A percentile compares a stretch with the other conserved stretches of the same genome.
These are phyloP conservation scores for Russula foetens DNA, from an alignment of 768 basidiomycete species.

Conservation along the genomic window DNA sequence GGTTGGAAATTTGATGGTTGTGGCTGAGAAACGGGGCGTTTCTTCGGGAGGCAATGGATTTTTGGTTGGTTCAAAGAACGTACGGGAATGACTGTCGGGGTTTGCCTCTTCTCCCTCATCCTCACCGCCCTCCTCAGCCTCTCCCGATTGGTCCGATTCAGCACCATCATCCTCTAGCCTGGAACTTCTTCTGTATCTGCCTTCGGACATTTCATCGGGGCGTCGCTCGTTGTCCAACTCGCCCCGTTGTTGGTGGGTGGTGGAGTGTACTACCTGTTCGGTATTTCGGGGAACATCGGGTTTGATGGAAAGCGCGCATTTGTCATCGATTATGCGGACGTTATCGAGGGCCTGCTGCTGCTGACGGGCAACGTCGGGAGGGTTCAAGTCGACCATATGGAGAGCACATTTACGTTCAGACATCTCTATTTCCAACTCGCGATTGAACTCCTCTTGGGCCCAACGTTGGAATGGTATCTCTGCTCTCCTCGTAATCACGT, in stretches of 20 bases:
- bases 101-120: not conserved
- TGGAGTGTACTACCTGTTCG: not conserved
- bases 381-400: slow-evolving; percentile 7
- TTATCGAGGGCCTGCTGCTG: slow-evolving; percentile 19
- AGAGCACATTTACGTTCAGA: slow-evolving; percentile 17
- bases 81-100: slow-evolving; percentile 1
- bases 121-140: not conserved
- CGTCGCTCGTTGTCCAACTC: slow-evolving; percentile 1
- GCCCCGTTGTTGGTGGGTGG: not conserved
- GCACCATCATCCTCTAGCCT: not conserved
- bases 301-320: not conserved
- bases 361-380: slow-evolving; percentile 17
- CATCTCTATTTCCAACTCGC: slow-evolving; percentile 6
- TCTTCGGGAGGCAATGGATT: slow-evolving; percentile 5
- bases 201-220: not conserved
- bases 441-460: slow-evolving; percentile 13
- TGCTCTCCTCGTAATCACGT: slow-evolving; percentile 9
- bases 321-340: slow-evolving; percentile 11
- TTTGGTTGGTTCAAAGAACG: no score
- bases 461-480: slow-evolving; percentile 3
- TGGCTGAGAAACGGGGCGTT: slow-evolving; percentile 8
- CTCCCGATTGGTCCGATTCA: not conserved
- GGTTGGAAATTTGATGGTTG: not conserved
- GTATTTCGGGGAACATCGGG: not conserved
- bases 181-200: not conserved